Conservation (phyloP, 2,329 filamentous ascomycete genomes). For the Aspergillus niger region DNA sequence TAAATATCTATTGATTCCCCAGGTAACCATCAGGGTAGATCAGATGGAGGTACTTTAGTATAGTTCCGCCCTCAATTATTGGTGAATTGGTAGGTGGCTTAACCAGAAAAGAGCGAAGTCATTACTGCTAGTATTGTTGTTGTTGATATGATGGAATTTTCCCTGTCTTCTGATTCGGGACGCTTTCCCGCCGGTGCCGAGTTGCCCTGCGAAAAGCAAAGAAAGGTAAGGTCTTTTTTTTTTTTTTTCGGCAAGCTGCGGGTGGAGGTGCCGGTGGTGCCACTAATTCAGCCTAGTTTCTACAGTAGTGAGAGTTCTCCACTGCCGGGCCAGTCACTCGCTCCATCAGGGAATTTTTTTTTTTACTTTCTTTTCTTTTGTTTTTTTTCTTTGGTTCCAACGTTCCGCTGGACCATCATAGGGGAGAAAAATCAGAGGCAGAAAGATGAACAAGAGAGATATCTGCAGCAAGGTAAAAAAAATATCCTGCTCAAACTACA, state of each 20-base stretch:
- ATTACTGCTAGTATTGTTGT: too few species aligned
- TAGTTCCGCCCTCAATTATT: too few species aligned
- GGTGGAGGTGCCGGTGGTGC: background rate
- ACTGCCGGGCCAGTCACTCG: background rate
- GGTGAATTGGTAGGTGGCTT: too few species aligned
- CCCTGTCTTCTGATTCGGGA: too few species aligned
- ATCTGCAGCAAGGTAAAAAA: background rate
- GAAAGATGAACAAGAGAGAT: background rate
- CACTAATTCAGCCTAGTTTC: background rate
- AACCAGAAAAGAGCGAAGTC: too few species aligned
- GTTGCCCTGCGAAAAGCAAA: background rate
- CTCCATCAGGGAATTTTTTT: background rate
- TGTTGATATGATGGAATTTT: too few species aligned
- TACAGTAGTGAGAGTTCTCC: background rate
- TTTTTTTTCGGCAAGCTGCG: background rate
- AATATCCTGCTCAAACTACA: too few species aligned
- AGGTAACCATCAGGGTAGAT: too few species aligned
- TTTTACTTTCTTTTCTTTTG: background rate
- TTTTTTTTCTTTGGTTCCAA: slow-evolving; percentile 3
- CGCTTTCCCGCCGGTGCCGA: background rate
- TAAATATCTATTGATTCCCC: too few species aligned
- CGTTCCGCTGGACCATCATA: too few species aligned
- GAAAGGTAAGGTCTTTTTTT: background rate
- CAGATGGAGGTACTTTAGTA: too few species aligned
- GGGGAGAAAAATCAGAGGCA: too few species aligned